phyloP scores from a whole-genome alignment of 805 yeast species.

The Candida anglica region DNA sequence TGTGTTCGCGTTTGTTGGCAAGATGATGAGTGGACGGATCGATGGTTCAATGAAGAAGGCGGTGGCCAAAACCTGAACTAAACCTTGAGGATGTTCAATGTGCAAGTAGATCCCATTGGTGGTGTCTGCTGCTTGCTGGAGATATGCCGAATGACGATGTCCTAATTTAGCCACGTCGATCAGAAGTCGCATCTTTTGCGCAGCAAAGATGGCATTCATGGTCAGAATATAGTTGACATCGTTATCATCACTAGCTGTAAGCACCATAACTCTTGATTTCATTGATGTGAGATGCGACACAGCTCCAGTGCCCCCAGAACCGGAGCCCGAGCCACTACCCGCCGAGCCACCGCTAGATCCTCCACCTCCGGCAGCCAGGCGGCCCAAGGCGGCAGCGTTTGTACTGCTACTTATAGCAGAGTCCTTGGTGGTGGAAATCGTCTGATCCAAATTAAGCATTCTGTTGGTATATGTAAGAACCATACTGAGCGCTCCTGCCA shows the following conservation, averaged over 20 bases:
- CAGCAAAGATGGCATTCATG: slow-evolving; percentile 95
- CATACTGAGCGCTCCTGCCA: slow-evolving; percentile 77
- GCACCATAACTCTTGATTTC: slow-evolving; percentile 42
- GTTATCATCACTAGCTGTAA: slow-evolving; percentile 72
- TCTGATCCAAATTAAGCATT: slow-evolving; percentile 46
- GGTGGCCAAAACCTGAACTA: slow-evolving; percentile 76
- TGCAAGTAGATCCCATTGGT: slow-evolving; percentile 84
- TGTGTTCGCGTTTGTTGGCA: slow-evolving; percentile 80
- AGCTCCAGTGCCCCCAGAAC: slow-evolving; percentile 1
- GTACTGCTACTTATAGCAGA: slow-evolving; percentile 40
- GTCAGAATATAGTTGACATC: slow-evolving; percentile 83
- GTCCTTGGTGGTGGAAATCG: slow-evolving; percentile 41
- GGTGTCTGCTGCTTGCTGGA: slow-evolving; percentile 95
- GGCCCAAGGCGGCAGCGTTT: slow-evolving; percentile 12
- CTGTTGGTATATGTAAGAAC: slow-evolving; percentile 80
- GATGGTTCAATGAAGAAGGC: slow-evolving; percentile 87
- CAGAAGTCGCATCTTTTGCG: slow-evolving; percentile 86
- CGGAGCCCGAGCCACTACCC: slow-evolving; percentile 8
- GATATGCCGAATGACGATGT: slow-evolving; percentile 59
- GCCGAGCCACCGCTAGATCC: slow-evolving; percentile 4
- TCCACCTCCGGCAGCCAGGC: slow-evolving; percentile 5
- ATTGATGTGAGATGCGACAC: slow-evolving; percentile 21
- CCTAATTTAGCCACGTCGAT: slow-evolving; percentile 87
- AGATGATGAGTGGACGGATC: slow-evolving; percentile 66
- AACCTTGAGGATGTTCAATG: slow-evolving; percentile 65